Conservation (phyloP, 2,329 filamentous ascomycete species). For the Sarocladium kiliense region DNA sequence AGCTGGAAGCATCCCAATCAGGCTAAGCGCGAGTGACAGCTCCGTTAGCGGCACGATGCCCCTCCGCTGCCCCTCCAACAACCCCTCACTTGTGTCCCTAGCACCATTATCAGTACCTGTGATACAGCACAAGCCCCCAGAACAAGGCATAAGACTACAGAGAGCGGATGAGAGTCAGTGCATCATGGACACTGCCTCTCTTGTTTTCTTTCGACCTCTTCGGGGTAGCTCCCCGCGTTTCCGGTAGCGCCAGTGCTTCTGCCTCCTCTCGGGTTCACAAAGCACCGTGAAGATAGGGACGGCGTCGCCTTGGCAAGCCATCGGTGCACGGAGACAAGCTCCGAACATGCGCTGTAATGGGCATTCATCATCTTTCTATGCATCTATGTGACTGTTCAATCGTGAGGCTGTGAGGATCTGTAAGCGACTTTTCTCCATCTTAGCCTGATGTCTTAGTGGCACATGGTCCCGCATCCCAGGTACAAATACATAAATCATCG, state of each 20-base stretch:
- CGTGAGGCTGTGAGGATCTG: neutral
- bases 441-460: neutral
- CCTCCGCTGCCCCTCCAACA: constrained; percentile 1
- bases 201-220: neutral
- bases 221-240: constrained; percentile 1
- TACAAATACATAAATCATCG: neutral
- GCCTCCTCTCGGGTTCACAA: neutral
- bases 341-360: too few species aligned
- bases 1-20: too few species aligned
- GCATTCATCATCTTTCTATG: too few species aligned
- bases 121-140: too few species aligned
- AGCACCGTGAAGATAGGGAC: neutral
- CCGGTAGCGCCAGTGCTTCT: neutral
- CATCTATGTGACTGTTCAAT: neutral
- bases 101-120: too few species aligned
- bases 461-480: neutral
- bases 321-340: neutral
- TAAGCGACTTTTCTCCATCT: neutral
- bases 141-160: too few species aligned
- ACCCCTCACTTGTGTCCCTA: neutral
- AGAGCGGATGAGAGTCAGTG: too few species aligned
- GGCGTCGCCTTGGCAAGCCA: neutral
- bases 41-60: neutral
- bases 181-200: neutral
- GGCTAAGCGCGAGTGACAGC: neutral